A percentile compares a stretch with the other conserved stretches of the same genome.
Conservation (phyloP, 176 grass and related monocot genomes). For the Oryza coarctata region DNA sequence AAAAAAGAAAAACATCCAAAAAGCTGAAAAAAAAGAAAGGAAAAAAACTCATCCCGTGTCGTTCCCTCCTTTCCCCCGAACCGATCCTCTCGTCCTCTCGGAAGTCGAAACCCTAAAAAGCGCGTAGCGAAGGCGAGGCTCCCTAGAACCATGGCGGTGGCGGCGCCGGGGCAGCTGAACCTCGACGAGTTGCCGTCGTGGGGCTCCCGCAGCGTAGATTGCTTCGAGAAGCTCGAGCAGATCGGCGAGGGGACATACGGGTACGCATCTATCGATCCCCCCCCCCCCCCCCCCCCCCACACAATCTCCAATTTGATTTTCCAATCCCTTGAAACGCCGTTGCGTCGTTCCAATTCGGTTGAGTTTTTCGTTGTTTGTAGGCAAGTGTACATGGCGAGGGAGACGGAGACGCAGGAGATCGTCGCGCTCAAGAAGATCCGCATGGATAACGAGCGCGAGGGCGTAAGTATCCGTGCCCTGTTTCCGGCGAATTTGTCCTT, state of each 20-base stretch:
- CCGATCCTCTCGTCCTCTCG: background rate
- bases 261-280: conserved; percentile 27
- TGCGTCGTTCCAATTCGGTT: background rate
- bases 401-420: conserved; percentile 71
- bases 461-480: conserved; percentile 10
- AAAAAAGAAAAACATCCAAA: no score
- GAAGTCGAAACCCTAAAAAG: conserved; percentile 29
- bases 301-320: background rate
- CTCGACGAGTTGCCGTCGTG: conserved; percentile 59
- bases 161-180: conserved; percentile 65
- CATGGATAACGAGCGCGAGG: conserved; percentile 94
- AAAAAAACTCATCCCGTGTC: no score
- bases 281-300: no score
- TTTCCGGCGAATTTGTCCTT: background rate
- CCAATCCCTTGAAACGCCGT: background rate
- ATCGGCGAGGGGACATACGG: conserved; percentile 78
- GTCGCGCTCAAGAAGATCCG: conserved; percentile 96
- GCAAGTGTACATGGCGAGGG: conserved; percentile 95
- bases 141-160: conserved; percentile 60
- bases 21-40: no score
- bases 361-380: conserved; percentile 17
- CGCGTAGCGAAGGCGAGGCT: background rate
- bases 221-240: conserved; percentile 81
- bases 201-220: conserved; percentile 71
- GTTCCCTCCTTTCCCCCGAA: no score